A percentile compares a stretch with the other conserved stretches of the same genome.
Evolutionary conservation across 179 eudicot genomes (phyloP).

Genomic region (Nepenthes alata): DNA sequence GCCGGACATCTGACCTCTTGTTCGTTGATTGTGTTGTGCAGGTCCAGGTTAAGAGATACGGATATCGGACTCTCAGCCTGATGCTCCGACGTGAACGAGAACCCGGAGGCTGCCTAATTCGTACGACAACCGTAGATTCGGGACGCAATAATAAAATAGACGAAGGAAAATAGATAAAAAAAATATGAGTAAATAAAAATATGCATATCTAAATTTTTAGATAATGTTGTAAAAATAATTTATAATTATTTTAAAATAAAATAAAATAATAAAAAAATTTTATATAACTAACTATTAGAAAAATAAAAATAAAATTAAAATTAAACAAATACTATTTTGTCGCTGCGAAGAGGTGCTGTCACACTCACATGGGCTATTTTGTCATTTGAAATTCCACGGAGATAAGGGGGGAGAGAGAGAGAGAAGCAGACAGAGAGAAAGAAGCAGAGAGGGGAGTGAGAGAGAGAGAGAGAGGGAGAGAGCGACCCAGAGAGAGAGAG

Average conservation of each 20-base stretch:
- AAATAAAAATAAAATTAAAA: too few species aligned
- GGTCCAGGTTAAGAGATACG: too few species aligned
- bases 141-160: too few species aligned
- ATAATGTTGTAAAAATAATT: too few species aligned
- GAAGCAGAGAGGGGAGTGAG: slow-evolving; percentile 8
- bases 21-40: too few species aligned
- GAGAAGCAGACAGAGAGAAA: slow-evolving; percentile 2
- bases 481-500: slow-evolving; percentile 5
- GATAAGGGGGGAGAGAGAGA: not conserved
- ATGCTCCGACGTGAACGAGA: too few species aligned
- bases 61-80: too few species aligned
- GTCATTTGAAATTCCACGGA: slow-evolving; percentile 1
- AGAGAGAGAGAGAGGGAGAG: slow-evolving; percentile 9
- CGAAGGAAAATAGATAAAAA: too few species aligned
- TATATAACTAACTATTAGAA: not conserved
- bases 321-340: not conserved
- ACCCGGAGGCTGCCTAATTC: too few species aligned
- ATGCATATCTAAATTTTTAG: not conserved
- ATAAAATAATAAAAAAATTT: not conserved
- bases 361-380: not conserved
- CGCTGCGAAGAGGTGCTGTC: not conserved
- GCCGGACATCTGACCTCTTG: too few species aligned
- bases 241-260: not conserved
- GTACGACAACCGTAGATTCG: too few species aligned
- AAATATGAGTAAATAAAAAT: not conserved